phyloP scores from a whole-genome alignment of 2,329 filamentous ascomycete species.

The Dactylellina sp. region DNA sequence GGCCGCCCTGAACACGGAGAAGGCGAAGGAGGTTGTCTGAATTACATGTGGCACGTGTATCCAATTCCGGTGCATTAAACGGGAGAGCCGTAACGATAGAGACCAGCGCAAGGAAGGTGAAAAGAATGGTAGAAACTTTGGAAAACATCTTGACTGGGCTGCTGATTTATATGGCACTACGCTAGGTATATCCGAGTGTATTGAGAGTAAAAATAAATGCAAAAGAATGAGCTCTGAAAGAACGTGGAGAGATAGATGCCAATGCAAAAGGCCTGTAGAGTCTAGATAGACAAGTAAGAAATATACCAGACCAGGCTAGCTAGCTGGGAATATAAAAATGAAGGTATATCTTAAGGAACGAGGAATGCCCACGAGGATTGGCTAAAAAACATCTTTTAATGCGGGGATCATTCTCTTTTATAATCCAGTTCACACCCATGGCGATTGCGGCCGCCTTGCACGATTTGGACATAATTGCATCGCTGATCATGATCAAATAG shows the following conservation, averaged over 20 bases:
- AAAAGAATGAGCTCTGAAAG: conserved; percentile 19
- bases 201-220: not conserved
- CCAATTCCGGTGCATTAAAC: conserved; percentile 32
- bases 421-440: conserved; percentile 5
- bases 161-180: not conserved
- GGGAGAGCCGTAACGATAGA: conserved; percentile 37
- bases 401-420: conserved; percentile 33
- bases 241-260: conserved; percentile 34
- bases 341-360: conserved; percentile 40
- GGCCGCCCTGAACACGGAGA: not conserved
- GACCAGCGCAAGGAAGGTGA: conserved; percentile 31
- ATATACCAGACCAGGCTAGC: conserved; percentile 34
- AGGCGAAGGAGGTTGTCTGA: conserved; percentile 9
- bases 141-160: conserved; percentile 30
- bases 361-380: conserved; percentile 26
- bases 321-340: conserved; percentile 22
- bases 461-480: conserved; percentile 5
- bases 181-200: conserved; percentile 15
- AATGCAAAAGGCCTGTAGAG: conserved; percentile 25
- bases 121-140: conserved; percentile 22
- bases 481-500: conserved; percentile 23
- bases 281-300: conserved; percentile 20
- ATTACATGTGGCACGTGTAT: conserved; percentile 32
- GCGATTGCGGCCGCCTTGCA: not conserved
- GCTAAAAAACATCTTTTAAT: conserved; percentile 1